phyloP scores from a whole-genome alignment of 257 asterid species.

The Ehretia macrophylla region DNA sequence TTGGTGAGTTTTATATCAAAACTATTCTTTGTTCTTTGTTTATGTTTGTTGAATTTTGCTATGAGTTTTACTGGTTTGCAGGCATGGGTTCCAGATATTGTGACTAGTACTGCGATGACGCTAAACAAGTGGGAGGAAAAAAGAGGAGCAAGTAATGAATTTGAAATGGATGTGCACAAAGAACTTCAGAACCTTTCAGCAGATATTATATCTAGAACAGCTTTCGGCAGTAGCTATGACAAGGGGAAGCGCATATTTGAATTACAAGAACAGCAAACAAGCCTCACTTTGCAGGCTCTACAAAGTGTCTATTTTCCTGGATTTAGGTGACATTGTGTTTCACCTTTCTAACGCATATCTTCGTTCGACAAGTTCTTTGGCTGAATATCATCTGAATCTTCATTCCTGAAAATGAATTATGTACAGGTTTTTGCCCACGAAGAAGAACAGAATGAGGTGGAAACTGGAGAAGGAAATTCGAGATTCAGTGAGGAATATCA shows the following conservation, averaged over 20 bases:
- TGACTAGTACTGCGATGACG: slow-evolving; percentile 32
- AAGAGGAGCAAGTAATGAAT: slow-evolving; percentile 34
- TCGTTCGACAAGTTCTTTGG: too few relatives aligned
- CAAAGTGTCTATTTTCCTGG: slow-evolving; percentile 60
- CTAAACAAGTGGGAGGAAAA: slow-evolving; percentile 47
- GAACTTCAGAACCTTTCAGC: slow-evolving; percentile 59
- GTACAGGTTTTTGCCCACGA: slow-evolving; percentile 67
- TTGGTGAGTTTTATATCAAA: too few relatives aligned
- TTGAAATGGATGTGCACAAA: slow-evolving; percentile 48
- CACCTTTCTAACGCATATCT: too few relatives aligned
- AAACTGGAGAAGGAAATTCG: slow-evolving; percentile 53
- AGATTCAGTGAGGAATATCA: slow-evolving; percentile 32
- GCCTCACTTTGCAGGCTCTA: slow-evolving; percentile 38
- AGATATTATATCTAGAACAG: slow-evolving; percentile 55
- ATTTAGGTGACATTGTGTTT: slow-evolving; percentile 43
- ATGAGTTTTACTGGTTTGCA: too few relatives aligned
- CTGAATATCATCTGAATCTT: too few relatives aligned
- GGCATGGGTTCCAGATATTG: slow-evolving; percentile 38
- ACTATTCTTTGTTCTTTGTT: too few relatives aligned
- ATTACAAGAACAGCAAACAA: slow-evolving; percentile 53
- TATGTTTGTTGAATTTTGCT: too few relatives aligned
- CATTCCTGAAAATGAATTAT: too few relatives aligned
- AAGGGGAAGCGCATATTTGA: slow-evolving; percentile 57
- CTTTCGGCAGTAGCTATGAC: slow-evolving; percentile 57
- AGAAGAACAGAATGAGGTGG: slow-evolving; percentile 50